phyloP scores from a whole-genome alignment of 2,329 filamentous ascomycete genomes.

The Aspergillus pseudotamarii region DNA sequence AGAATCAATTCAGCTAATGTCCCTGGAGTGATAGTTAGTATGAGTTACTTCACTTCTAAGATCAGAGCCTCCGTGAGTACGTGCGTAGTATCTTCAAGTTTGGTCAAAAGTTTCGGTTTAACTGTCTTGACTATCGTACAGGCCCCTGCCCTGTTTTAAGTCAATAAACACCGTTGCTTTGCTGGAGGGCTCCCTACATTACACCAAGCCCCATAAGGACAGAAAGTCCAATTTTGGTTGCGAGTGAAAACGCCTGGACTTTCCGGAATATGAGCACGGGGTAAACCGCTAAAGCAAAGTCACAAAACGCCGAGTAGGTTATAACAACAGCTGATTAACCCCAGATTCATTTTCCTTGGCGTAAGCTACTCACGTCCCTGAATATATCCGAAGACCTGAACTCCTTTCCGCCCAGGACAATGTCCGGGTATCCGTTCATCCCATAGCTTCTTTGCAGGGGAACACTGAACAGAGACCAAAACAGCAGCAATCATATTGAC shows the following conservation, averaged over 20 bases:
- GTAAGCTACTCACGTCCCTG: too few species aligned
- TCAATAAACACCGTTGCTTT: not conserved
- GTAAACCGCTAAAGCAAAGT: slow-evolving; percentile 18
- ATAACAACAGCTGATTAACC: not conserved
- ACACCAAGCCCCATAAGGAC: slow-evolving; percentile 30
- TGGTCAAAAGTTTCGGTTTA: slow-evolving; percentile 11
- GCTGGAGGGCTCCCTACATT: slow-evolving; percentile 10
- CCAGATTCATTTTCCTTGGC: slow-evolving; percentile 7
- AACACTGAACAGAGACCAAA: too few species aligned
- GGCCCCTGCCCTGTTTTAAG: slow-evolving; percentile 16
- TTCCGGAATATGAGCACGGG: slow-evolving; percentile 28
- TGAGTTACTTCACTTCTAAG: not conserved
- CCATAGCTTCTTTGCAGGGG: too few species aligned
- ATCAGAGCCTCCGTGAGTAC: not conserved
- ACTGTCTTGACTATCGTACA: slow-evolving; percentile 24
- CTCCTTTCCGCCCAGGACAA: too few species aligned
- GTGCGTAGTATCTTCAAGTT: slow-evolving; percentile 20
- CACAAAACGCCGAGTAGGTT: too few species aligned
- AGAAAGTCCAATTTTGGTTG: slow-evolving; percentile 29
- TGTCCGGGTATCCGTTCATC: too few species aligned
- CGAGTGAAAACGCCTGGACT: slow-evolving; percentile 10
- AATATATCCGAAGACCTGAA: too few species aligned
- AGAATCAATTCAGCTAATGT: slow-evolving; percentile 18
- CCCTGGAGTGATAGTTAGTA: slow-evolving; percentile 8
- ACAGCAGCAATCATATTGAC: too few species aligned